Evolutionary conservation across 495 filamentous ascomycete genomes (phyloP).

Genomic region (Stereocaulon alpinum): DNA sequence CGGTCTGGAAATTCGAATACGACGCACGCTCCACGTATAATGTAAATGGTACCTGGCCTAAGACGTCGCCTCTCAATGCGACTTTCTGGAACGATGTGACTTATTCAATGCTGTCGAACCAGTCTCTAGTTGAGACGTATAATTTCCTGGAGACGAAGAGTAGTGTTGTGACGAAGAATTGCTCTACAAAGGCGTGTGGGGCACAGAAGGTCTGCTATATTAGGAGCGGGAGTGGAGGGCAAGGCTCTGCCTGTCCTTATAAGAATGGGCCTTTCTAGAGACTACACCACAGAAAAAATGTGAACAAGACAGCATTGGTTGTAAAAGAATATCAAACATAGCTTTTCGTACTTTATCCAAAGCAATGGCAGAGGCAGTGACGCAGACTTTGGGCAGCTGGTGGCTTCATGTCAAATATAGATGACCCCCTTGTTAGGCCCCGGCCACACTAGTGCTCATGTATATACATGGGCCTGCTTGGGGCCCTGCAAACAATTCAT

Average conservation of each 20-base stretch:
- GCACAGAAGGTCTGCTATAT: conserved; percentile 42
- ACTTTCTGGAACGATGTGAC: conserved; percentile 39
- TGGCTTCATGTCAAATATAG: too few species aligned
- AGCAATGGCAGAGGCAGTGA: too few species aligned
- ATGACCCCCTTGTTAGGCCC: too few species aligned
- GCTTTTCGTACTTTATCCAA: not conserved
- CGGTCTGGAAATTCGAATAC: conserved; percentile 20
- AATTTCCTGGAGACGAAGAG: conserved; percentile 39
- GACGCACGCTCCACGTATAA: conserved; percentile 19
- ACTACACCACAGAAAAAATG: not conserved
- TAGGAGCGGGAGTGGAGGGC: conserved; percentile 32
- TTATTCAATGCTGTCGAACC: conserved; percentile 37
- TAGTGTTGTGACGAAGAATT: conserved; percentile 34
- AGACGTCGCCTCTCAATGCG: conserved; percentile 34
- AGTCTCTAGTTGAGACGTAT: conserved; percentile 31
- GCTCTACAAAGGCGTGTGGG: conserved; percentile 35
- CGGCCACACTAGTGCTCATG: too few species aligned
- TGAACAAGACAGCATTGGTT: not conserved
- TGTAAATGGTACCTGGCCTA: conserved; percentile 29
- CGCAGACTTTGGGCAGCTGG: too few species aligned
- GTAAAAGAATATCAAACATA: not conserved
- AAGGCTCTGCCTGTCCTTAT: conserved; percentile 34
- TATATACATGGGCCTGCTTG: too few species aligned
- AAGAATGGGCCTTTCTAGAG: conserved; percentile 20
- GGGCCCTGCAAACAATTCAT: too few species aligned